Conservation (phyloP, 176 grass and related monocot species). For the Carex cristatella region DNA sequence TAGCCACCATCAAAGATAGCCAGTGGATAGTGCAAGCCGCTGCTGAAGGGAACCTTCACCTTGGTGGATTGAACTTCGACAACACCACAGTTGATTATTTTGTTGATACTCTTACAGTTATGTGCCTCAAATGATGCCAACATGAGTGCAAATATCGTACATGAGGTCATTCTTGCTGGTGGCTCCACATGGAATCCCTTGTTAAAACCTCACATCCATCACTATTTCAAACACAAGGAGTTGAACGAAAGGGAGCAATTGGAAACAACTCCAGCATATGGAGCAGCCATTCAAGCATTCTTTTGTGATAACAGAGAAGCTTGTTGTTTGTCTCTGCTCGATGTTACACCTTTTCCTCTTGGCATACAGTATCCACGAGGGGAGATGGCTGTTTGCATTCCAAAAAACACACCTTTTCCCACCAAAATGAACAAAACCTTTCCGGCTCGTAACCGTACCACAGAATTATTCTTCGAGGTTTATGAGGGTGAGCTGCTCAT, state of each 20-base stretch:
- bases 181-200: conserved; percentile 4
- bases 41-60: conserved; percentile 28
- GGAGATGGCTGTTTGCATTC: neutral
- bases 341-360: neutral
- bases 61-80: conserved; percentile 29
- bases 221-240: neutral
- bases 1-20: conserved; percentile 32
- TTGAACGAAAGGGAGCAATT: neutral
- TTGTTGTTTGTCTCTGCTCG: neutral
- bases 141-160: conserved; percentile 5
- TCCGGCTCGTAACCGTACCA: no score
- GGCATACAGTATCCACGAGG: neutral
- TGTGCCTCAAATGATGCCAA: conserved; percentile 29
- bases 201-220: neutral
- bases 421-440: neutral
- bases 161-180: conserved; percentile 25
- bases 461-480: neutral
- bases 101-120: neutral
- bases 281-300: neutral
- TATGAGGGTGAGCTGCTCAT: neutral
- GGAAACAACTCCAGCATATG: neutral
- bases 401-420: neutral
- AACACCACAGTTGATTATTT: conserved; percentile 19
- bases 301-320: neutral
- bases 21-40: conserved; percentile 25